These are phyloP conservation scores for Fusarium mexicanum DNA, from an alignment of 2,329 filamentous ascomycete species.

Conservation along the genomic window DNA sequence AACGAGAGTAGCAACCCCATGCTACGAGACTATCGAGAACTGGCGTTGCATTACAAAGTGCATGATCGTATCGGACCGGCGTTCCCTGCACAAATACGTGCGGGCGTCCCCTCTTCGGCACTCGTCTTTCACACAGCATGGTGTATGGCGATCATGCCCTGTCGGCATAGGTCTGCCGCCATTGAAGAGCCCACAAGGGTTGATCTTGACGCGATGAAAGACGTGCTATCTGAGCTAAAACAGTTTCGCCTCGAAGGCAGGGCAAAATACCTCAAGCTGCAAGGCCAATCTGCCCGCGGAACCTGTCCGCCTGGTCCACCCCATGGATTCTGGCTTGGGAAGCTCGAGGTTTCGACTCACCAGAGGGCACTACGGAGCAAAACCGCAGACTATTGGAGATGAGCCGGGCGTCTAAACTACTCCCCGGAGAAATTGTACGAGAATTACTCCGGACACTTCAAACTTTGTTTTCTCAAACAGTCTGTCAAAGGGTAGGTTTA, in stretches of 20 bases:
- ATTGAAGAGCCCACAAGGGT: slow-evolving; percentile 42
- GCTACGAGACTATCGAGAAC: slow-evolving; percentile 59
- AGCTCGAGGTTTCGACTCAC: slow-evolving; percentile 29
- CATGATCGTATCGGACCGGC: slow-evolving; percentile 55
- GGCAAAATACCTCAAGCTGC: slow-evolving; percentile 38
- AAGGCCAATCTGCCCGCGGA: slow-evolving; percentile 1
- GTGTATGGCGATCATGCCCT: slow-evolving; percentile 58
- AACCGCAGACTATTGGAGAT: slow-evolving; percentile 21
- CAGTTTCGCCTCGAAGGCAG: slow-evolving; percentile 49
- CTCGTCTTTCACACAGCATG: slow-evolving; percentile 63
- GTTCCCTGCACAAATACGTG: slow-evolving; percentile 59
- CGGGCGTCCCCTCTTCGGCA: slow-evolving; percentile 58
- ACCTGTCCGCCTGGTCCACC: slow-evolving; percentile 31
- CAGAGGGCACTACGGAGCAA: neutral
- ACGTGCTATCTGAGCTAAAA: slow-evolving; percentile 56
- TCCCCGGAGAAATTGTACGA: neutral
- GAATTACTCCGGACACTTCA: neutral
- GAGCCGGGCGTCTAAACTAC: neutral
- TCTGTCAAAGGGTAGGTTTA: too few species aligned
- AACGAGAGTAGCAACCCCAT: slow-evolving; percentile 49
- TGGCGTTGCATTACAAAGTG: slow-evolving; percentile 51
- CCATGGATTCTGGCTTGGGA: slow-evolving; percentile 53
- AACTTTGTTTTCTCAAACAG: neutral
- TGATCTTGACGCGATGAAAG: slow-evolving; percentile 52
- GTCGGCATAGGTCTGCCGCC: neutral